Percentiles rank a stretch among this genome's conserved stretches.
Conservation (phyloP, 2,329 filamentous ascomycete genomes). For the Zasmidium cellare region DNA sequence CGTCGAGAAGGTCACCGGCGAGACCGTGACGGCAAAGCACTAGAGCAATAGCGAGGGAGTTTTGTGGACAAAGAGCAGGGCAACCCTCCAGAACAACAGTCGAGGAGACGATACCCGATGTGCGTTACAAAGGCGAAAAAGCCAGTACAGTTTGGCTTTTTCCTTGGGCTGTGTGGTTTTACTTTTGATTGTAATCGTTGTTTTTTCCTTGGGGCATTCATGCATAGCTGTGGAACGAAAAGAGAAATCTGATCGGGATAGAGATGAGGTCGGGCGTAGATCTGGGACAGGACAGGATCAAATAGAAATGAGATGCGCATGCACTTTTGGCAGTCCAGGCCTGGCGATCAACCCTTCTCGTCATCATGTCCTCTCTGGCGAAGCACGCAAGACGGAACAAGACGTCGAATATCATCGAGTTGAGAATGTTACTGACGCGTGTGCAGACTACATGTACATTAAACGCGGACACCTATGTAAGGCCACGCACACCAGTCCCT, state of each 20-base stretch:
- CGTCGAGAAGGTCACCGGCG: conserved; percentile 65
- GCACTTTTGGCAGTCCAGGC: background rate
- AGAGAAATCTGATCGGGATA: conserved; percentile 5
- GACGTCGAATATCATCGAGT: too few species aligned
- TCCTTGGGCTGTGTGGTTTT: conserved; percentile 1
- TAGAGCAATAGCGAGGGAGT: conserved; percentile 38
- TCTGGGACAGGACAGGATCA: conserved; percentile 4
- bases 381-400: too few species aligned
- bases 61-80: conserved; percentile 6
- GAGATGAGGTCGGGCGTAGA: conserved; percentile 1
- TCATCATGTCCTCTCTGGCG: background rate
- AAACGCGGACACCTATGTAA: too few species aligned
- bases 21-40: conserved; percentile 65
- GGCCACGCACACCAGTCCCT: too few species aligned
- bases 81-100: background rate
- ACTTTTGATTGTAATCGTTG: background rate
- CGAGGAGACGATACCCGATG: background rate
- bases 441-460: too few species aligned
- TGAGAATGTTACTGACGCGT: too few species aligned
- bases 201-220: background rate
- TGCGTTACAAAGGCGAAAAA: background rate
- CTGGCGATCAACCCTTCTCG: background rate
- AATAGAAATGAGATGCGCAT: conserved; percentile 7
- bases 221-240: background rate
- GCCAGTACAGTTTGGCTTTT: background rate